Conservation (phyloP, 2,329 filamentous ascomycete species). For the Pseudogymnoascus sp. region DNA sequence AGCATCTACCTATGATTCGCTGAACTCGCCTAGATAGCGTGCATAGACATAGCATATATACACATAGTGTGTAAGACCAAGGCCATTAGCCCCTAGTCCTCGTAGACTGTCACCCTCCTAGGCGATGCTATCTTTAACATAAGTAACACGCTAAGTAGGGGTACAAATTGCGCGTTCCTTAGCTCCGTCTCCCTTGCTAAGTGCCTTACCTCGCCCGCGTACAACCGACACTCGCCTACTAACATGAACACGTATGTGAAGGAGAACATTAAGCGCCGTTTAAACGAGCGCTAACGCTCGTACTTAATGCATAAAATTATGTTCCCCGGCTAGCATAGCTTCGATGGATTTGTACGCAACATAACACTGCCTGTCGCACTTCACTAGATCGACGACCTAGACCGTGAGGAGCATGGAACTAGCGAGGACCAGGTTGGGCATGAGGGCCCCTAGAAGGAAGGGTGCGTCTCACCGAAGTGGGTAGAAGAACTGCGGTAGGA, state of each 20-base stretch:
- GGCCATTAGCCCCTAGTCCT: slow-evolving; percentile 23
- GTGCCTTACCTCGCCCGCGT: slow-evolving; percentile 15
- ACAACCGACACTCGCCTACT: slow-evolving; percentile 12
- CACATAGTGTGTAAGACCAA: slow-evolving; percentile 23
- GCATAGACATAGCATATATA: slow-evolving; percentile 22
- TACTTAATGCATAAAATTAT: slow-evolving; percentile 24
- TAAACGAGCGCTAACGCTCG: slow-evolving; percentile 22
- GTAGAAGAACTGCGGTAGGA: not conserved
- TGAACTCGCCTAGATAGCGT: slow-evolving; percentile 20
- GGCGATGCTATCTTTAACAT: slow-evolving; percentile 16
- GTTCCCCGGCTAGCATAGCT: slow-evolving; percentile 24
- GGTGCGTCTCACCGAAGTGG: not conserved
- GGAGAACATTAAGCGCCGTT: slow-evolving; percentile 24
- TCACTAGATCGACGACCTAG: not conserved
- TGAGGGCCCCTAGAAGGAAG: not conserved
- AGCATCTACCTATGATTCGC: slow-evolving; percentile 21
- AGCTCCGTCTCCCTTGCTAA: slow-evolving; percentile 25
- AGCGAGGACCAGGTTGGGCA: not conserved
- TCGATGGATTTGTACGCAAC: slow-evolving; percentile 24
- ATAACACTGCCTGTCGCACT: not conserved
- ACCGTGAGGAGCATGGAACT: not conserved
- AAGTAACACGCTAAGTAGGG: slow-evolving; percentile 26
- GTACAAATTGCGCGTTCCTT: slow-evolving; percentile 27
- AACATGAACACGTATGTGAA: slow-evolving; percentile 17
- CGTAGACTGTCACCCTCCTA: slow-evolving; percentile 23